Conservation (phyloP, 768 basidiomycete genomes). For the Kwoniella sp. region DNA sequence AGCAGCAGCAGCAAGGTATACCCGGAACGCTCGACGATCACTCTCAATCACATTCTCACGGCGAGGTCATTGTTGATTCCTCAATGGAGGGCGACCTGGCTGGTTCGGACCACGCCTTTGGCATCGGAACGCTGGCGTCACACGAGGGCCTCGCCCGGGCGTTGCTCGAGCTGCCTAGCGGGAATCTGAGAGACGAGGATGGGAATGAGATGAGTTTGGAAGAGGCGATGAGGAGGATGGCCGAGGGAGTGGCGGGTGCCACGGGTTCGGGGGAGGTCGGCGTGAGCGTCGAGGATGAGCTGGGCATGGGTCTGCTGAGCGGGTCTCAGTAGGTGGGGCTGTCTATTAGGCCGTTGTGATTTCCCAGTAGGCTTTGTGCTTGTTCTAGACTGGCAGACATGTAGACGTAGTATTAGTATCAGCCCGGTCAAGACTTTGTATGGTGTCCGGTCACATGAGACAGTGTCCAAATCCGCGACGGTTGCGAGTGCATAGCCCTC, state of each 20-base stretch:
- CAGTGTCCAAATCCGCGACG: too few species aligned
- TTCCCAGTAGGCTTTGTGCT: too few species aligned
- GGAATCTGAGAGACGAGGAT: conserved; percentile 15
- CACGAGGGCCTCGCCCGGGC: conserved; percentile 21
- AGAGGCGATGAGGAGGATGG: conserved; percentile 19
- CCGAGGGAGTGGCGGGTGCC: conserved; percentile 8
- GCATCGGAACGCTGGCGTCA: background rate
- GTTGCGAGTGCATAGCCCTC: too few species aligned
- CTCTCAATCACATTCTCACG: background rate
- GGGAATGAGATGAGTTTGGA: conserved; percentile 16
- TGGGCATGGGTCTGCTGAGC: background rate
- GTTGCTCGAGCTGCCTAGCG: conserved; percentile 12
- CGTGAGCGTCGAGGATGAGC: background rate
- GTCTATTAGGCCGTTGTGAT: too few species aligned
- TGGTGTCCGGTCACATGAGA: too few species aligned
- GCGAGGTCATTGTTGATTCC: too few species aligned
- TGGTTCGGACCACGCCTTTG: too few species aligned
- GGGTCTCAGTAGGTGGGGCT: too few species aligned
- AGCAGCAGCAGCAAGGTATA: background rate
- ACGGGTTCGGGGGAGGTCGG: background rate
- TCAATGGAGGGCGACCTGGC: too few species aligned
- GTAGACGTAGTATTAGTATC: too few species aligned
- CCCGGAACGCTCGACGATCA: background rate
- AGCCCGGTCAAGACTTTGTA: too few species aligned
- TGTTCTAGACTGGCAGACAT: too few species aligned